Evolutionary conservation across 2,329 filamentous ascomycete genomes (phyloP), one percentile per base, ranked within the genome.

Genomic region (Hypoxylon rubiginosum): DNA sequence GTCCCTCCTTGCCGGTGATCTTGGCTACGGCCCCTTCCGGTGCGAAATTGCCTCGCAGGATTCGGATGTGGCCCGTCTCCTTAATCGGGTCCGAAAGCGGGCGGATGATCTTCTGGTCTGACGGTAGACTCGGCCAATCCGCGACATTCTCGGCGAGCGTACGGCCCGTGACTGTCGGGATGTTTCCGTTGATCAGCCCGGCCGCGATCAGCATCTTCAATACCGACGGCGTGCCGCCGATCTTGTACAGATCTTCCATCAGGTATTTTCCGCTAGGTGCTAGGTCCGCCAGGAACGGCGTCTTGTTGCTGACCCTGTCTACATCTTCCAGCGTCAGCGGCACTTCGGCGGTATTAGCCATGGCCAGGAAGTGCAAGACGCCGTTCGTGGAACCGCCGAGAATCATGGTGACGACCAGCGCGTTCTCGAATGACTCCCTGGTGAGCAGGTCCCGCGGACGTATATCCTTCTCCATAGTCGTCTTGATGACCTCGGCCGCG

Each of bases 1-100:
- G 85, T 2, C 95, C 95, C 79, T 98, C 95, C 78, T 97, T 97
- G 36, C 95, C 95, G 0, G 95, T 97, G 79, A 98, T 97, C 80
- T 98, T 98, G 65, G 94, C 94, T 1, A 98, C 94, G 0, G 94
- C 92, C 34, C 95, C 95, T 10, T 90, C 91, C 1, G 95, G 95
- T 2, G 94, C 93, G 32, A 97, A 86, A 78, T 97, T 97, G 19
- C 95, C 95, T 64, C 88, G 87, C 3, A 98, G 86, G 65, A 98
- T 92, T 79, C 95, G 93, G 65, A 98, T 86, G 78, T 98, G 95
- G 46, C 95, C 95, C 0, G 90, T 93, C 1, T 84, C 71, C 79
- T 97, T 97, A 84, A 97, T 95, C 55, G 86, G 86, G 73, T 88
- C 70, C 11, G 86, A 84, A 8, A 97, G 83, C 0, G 92, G 89